Evolutionary conservation across 306 rosid species (phyloP).

Genomic region (Glycyrrhiza uralensis): DNA sequence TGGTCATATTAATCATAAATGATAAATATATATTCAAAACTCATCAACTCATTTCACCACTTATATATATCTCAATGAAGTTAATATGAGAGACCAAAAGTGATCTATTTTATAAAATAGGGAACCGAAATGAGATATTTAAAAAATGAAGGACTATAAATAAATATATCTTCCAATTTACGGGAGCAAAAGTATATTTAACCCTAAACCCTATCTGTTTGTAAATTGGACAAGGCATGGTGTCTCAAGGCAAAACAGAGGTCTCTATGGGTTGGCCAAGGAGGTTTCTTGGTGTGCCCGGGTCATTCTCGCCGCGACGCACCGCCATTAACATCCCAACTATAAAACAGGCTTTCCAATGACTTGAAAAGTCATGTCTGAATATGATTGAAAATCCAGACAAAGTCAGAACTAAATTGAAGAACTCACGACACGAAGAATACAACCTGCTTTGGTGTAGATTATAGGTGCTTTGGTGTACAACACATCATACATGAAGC

Average conservation of each 20-base stretch:
- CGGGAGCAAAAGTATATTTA: no score
- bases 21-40: no score
- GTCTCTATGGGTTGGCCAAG: slow-evolving; percentile 27
- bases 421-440: slow-evolving; percentile 46
- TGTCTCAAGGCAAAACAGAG: background rate
- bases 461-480: slow-evolving; percentile 61
- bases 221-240: slow-evolving; percentile 11
- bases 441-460: slow-evolving; percentile 48
- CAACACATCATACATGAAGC: slow-evolving; percentile 70
- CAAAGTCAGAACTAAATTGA: slow-evolving; percentile 34
- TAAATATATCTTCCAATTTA: no score
- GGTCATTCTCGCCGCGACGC: slow-evolving; percentile 86
- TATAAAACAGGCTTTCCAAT: slow-evolving; percentile 33
- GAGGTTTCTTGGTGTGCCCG: slow-evolving; percentile 64
- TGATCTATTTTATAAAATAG: no score
- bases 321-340: slow-evolving; percentile 39
- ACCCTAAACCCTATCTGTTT: no score
- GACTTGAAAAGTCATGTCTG: background rate
- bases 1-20: no score
- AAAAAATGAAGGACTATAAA: no score
- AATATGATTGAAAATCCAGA: slow-evolving; percentile 36
- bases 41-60: no score
- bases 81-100: no score
- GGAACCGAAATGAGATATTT: no score
- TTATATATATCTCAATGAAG: no score